A percentile compares a stretch with the other conserved stretches of the same genome.
phyloP scores from a whole-genome alignment of 495 filamentous ascomycete genomes.

The Neurospora sp. region DNA sequence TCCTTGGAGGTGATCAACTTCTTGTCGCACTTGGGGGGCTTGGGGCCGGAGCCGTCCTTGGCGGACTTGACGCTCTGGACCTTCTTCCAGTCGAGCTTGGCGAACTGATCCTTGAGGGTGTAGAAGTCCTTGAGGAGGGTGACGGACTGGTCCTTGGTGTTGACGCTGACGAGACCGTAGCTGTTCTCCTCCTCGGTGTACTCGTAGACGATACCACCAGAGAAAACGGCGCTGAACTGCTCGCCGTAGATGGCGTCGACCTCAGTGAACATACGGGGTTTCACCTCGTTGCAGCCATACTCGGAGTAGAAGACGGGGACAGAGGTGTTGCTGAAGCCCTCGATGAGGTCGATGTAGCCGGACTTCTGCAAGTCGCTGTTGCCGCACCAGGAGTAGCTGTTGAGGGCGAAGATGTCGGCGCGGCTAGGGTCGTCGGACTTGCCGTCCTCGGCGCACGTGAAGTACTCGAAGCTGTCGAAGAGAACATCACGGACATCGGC shows the following conservation, averaged over 20 bases:
- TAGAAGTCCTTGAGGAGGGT: slow-evolving; percentile 62
- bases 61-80: slow-evolving; percentile 48
- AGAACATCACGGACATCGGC: slow-evolving; percentile 79
- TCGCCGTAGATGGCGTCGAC: slow-evolving; percentile 67
- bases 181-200: slow-evolving; percentile 63
- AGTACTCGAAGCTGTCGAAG: slow-evolving; percentile 70
- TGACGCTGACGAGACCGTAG: slow-evolving; percentile 68
- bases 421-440: slow-evolving; percentile 52
- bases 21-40: slow-evolving; percentile 48
- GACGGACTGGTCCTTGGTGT: slow-evolving; percentile 48
- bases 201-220: slow-evolving; percentile 85
- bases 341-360: slow-evolving; percentile 61
- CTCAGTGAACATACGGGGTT: slow-evolving; percentile 75
- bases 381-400: slow-evolving; percentile 94
- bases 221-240: slow-evolving; percentile 69
- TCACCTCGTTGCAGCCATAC: slow-evolving; percentile 81
- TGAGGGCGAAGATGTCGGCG: slow-evolving; percentile 84
- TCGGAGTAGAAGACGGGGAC: slow-evolving; percentile 95
- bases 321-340: slow-evolving; percentile 58
- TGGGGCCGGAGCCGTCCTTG: slow-evolving; percentile 34
- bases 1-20: slow-evolving; percentile 49
- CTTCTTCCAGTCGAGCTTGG: slow-evolving; percentile 56
- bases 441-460: slow-evolving; percentile 67
- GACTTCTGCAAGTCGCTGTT: slow-evolving; percentile 58
- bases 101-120: slow-evolving; percentile 62